Evolutionary conservation across 805 yeast genomes (phyloP), one percentile per base, ranked within the genome.

Genomic region (Kuraishia piskuri): DNA sequence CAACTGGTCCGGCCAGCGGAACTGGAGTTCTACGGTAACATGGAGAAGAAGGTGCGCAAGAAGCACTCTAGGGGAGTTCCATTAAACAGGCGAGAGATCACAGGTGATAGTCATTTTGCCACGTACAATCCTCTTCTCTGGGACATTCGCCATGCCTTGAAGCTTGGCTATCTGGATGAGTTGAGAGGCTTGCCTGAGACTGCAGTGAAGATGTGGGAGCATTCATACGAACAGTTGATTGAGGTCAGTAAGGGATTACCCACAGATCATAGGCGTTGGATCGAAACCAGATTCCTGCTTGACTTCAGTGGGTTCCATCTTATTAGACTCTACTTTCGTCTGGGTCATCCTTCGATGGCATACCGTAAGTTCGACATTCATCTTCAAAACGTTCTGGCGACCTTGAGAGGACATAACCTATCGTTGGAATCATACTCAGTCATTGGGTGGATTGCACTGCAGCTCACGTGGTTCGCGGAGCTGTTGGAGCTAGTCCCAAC

Each of bases 291-390:
- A 47, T 61, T 63, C 9, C 65, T 86, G 49, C 63, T 86, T 5
- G 96, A 89, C 61, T 63, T 80, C 3, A 61, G 79, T 5, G 83
- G 86, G 0, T 72, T 85, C 51, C 87, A 85, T 59, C 81, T 88
- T 9, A 78, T 80, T 7, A 75, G 86, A 56, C 71, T 82, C 1
- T 78, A 82, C 58, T 70, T 88, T 23, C 80, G 86, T 14, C 54
- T 79, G 14, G 86, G 79, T 46, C 81, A 79, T 56, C 76, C 86
- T 0, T 72, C 82, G 44, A 59, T 72, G 50, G 88, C 91, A 0
- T 79, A 81, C 59, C 72, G 76, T 55, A 86, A 83, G 63, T 89
- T 88, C 62, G 75, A 75, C 44, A 72, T 79, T 20, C 96, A 89
- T 68, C 61, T 86, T 1, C 74, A 74, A 31, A 78, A 77, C 50